A percentile compares a stretch with the other conserved stretches of the same genome.
These are phyloP conservation scores for Daldinia sp. DNA, from an alignment of 2,329 filamentous ascomycete species.

Conservation along the genomic window DNA sequence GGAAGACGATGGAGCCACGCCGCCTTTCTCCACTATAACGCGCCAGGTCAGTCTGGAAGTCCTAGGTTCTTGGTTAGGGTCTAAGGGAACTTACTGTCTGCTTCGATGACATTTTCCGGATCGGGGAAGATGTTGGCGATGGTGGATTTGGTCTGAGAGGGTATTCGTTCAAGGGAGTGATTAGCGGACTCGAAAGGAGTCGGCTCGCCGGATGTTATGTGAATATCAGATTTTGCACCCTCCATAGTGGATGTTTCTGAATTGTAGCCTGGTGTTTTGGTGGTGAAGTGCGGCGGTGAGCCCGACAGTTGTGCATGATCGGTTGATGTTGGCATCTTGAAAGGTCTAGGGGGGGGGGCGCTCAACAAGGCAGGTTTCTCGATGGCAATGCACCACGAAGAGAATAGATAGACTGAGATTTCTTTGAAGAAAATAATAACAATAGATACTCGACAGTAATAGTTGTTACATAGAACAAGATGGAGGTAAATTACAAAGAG, in stretches of 20 bases:
- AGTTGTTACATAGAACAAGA: no score
- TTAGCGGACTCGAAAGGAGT: constrained; percentile 24
- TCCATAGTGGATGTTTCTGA: constrained; percentile 38
- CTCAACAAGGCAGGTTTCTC: neutral
- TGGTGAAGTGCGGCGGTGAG: neutral
- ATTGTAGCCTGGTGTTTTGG: constrained; percentile 36
- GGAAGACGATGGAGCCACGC: constrained; percentile 13
- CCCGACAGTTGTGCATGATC: neutral
- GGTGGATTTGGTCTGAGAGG: constrained; percentile 37
- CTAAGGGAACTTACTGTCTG: constrained; percentile 29
- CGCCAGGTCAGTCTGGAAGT: constrained; percentile 22
- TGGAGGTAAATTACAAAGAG: no score
- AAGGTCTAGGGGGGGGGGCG: neutral
- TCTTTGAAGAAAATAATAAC: no score
- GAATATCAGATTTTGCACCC: constrained; percentile 28
- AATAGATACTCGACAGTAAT: no score
- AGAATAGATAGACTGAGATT: no score
- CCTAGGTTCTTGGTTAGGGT: neutral
- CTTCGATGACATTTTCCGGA: constrained; percentile 35
- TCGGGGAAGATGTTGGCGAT: constrained; percentile 35
- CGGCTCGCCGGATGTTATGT: constrained; percentile 23
- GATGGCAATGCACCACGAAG: no score
- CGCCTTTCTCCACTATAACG: constrained; percentile 48
- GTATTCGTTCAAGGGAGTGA: constrained; percentile 40
- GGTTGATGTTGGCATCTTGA: neutral